Evolutionary conservation across 164 flowering plant genomes (phyloP).

Genomic region (Malania oleifera): DNA sequence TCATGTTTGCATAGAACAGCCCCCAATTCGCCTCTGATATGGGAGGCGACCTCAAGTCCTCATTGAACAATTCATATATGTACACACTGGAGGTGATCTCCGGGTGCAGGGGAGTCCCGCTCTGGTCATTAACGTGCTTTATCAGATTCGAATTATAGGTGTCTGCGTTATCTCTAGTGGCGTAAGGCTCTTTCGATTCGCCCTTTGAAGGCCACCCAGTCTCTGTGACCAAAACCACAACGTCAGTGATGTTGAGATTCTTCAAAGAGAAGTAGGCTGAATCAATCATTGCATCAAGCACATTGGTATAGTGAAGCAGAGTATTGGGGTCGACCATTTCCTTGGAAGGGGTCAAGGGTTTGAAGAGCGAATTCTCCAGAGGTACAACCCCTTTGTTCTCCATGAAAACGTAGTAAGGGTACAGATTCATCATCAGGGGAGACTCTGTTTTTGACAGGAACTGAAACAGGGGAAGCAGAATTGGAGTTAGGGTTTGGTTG

Average conservation of each 20-base stretch:
- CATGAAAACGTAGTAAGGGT: slow-evolving; percentile 96
- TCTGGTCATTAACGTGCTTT: slow-evolving; percentile 61
- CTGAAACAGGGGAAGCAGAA: slow-evolving; percentile 52
- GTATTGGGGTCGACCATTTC: slow-evolving; percentile 98
- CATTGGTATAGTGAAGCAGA: slow-evolving; percentile 86
- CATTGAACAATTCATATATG: slow-evolving; percentile 85
- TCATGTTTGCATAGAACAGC: slow-evolving; percentile 63
- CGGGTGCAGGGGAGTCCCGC: slow-evolving; percentile 85
- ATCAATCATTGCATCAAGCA: slow-evolving; percentile 90
- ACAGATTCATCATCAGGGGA: slow-evolving; percentile 90
- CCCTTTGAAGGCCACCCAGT: slow-evolving; percentile 93
- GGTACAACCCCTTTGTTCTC: slow-evolving; percentile 93
- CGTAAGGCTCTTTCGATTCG: slow-evolving; percentile 76
- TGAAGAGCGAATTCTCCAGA: slow-evolving; percentile 68
- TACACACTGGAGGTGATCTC: slow-evolving; percentile 83
- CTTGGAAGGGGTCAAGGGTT: slow-evolving; percentile 76
- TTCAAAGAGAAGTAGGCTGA: slow-evolving; percentile 80
- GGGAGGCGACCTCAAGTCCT: slow-evolving; percentile 76
- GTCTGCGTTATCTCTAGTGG: slow-evolving; percentile 79
- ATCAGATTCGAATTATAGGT: slow-evolving; percentile 85
- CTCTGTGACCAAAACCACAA: slow-evolving; percentile 75
- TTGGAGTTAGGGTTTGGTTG: slow-evolving; percentile 52
- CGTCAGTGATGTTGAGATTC: slow-evolving; percentile 74
- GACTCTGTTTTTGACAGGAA: slow-evolving; percentile 66
- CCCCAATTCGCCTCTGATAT: slow-evolving; percentile 92